Base-by-base conservation (phyloP, 768 basidiomycete genomes). In the Holtermannia corniformis region DNA sequence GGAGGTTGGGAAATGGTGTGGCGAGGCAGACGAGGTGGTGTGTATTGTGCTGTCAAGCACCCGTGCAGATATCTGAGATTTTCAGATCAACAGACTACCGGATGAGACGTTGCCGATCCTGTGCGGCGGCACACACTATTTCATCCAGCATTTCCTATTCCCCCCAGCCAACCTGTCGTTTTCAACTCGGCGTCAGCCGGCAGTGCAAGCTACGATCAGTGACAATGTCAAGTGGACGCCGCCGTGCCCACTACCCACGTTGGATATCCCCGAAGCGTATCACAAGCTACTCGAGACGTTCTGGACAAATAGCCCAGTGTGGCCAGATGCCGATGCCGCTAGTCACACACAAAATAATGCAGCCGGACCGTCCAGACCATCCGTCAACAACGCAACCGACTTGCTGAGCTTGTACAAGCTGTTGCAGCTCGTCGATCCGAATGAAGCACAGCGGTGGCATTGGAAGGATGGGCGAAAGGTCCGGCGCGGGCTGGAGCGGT, bases 71-170 rank as follows among this genome's bases (percentile, higher is more conserved):
- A n/a, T n/a, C 42, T 20, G n/a, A 24, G 41, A 41, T 41, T 24
- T 85, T 37, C 75, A 78, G 67, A 46, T 68, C 4, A 44, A 46
- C 2, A 41, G 52, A 14, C 21, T 65, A 41, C 32, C 50, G 10
- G 21, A 26, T 54, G 70, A 78, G 2, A 74, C 84, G 53, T 70
- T 96, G 4, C 93, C 95, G 0, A 86, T 99, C 51, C 76, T 93
- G 5, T 91, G 93, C 44, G 95, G 95, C 2, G 95, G 95, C 4
- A 97, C 95, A 1, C 82, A 88, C 3, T 99, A 99, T 68, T 99
- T 92, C 85, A 86, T 93, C 22, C 93, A 99, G 63, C 88, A 99
- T 68, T 81, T 95, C 37, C 75, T 97, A 12, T 96, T 97, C 65
- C 87, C 91, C 21, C 71, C 70, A 0, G 37, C 59, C 0, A 59